These are phyloP conservation scores for Lathyrus oleraceus DNA, from an alignment of 306 rosid species.

Conservation along the genomic window DNA sequence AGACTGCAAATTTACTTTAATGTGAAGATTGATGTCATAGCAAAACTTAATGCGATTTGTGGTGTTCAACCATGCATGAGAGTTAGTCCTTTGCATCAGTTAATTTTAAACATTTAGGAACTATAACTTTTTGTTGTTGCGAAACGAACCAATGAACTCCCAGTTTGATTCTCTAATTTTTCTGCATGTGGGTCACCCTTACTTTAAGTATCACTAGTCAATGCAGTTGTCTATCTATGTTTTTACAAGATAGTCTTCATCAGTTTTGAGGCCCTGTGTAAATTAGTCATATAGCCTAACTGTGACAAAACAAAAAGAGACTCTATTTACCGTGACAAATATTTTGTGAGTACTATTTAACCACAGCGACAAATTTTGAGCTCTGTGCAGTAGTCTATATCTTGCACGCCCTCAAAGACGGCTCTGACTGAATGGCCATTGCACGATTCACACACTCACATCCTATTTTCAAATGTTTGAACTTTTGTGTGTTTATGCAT, in stretches of 20 bases:
- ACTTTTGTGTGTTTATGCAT: conserved; percentile 14
- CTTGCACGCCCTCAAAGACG: too few relatives aligned
- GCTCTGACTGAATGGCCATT: background rate
- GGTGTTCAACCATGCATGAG: conserved; percentile 15
- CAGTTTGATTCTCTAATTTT: background rate
- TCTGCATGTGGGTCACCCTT: conserved; percentile 16
- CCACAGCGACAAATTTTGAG: too few relatives aligned
- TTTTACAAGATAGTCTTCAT: background rate
- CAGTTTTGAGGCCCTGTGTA: background rate
- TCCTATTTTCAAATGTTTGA: conserved; percentile 5
- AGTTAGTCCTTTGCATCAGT: conserved; percentile 8
- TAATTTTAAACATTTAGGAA: conserved; percentile 18
- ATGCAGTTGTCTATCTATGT: background rate
- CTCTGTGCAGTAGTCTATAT: too few relatives aligned
- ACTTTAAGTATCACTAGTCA: background rate
- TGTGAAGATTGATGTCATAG: conserved; percentile 17
- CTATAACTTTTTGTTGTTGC: background rate
- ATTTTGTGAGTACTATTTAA: too few relatives aligned
- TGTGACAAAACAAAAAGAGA: too few relatives aligned
- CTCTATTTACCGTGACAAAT: too few relatives aligned
- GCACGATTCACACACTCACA: conserved; percentile 1
- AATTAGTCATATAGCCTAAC: too few relatives aligned
- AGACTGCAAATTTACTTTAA: conserved; percentile 1
- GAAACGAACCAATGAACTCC: conserved; percentile 13
- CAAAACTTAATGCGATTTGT: background rate